A percentile compares a stretch with the other conserved stretches of the same genome.
phyloP scores from a whole-genome alignment of 306 rosid genomes.

The Prosopis cineraria region DNA sequence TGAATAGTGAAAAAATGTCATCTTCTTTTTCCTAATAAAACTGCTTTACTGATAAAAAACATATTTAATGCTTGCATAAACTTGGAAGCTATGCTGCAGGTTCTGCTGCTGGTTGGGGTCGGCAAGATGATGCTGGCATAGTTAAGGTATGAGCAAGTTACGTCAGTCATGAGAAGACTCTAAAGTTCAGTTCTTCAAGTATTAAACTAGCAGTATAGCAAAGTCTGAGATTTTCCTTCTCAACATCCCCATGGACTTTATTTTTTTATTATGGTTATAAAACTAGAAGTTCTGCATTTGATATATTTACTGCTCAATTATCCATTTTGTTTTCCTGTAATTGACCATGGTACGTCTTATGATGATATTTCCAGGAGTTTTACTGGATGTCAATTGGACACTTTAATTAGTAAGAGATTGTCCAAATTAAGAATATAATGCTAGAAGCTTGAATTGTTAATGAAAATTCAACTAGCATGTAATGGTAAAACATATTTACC shows the following conservation, averaged over 20 bases:
- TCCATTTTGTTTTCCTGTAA: background rate
- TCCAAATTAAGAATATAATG: background rate
- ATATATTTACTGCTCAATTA: too few species aligned
- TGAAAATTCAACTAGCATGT: background rate
- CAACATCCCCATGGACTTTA: background rate
- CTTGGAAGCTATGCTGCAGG: conserved; percentile 51
- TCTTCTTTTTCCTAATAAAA: background rate
- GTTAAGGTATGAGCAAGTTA: conserved; percentile 72
- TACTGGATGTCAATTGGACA: background rate
- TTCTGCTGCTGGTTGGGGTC: conserved; percentile 98
- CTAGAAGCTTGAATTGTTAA: background rate
- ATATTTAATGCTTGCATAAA: conserved; percentile 25
- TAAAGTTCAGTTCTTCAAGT: background rate
- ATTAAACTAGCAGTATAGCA: too few species aligned
- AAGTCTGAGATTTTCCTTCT: background rate
- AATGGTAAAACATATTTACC: background rate
- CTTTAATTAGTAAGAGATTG: background rate
- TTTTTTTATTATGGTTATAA: background rate
- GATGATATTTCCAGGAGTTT: background rate
- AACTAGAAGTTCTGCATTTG: background rate
- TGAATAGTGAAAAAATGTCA: background rate
- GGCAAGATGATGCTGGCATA: conserved; percentile 93
- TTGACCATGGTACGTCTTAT: background rate
- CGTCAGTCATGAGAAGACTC: background rate
- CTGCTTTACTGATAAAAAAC: background rate